phyloP scores from a whole-genome alignment of 2,329 filamentous ascomycete species.

The Trichoderma lentiforme region DNA sequence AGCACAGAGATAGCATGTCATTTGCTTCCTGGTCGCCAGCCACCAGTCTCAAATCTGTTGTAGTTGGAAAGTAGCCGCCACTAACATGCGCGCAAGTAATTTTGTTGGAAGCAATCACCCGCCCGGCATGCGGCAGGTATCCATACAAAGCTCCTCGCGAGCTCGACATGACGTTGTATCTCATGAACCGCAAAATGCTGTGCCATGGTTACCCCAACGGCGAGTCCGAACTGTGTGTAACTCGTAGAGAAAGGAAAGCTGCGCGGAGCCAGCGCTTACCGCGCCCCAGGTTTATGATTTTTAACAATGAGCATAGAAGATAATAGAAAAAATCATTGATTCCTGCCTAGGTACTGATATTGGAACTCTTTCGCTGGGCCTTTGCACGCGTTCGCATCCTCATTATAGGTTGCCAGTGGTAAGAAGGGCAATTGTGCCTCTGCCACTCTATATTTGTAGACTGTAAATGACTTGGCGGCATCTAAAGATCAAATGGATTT shows the following conservation, averaged over 20 bases:
- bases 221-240: background rate
- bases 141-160: background rate
- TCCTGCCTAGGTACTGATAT: background rate
- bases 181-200: background rate
- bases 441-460: background rate
- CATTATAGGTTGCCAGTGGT: background rate
- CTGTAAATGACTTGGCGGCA: too few relatives aligned
- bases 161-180: background rate
- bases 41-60: background rate
- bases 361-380: background rate
- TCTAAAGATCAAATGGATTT: too few relatives aligned
- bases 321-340: too few relatives aligned
- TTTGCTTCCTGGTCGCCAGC: background rate
- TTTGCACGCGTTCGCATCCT: background rate
- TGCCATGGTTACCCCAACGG: background rate
- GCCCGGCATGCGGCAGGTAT: background rate
- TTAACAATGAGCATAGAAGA: background rate
- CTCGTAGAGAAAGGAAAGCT: background rate
- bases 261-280: background rate
- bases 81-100: background rate
- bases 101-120: background rate
- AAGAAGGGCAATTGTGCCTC: background rate
- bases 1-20: background rate
- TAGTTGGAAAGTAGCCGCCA: background rate
- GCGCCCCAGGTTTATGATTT: background rate